Percentiles rank a stretch among this genome's conserved stretches.
These are phyloP conservation scores for Coelastrella sp. DNA, from an alignment of 139 green algal genomes.

Conservation along the genomic window DNA sequence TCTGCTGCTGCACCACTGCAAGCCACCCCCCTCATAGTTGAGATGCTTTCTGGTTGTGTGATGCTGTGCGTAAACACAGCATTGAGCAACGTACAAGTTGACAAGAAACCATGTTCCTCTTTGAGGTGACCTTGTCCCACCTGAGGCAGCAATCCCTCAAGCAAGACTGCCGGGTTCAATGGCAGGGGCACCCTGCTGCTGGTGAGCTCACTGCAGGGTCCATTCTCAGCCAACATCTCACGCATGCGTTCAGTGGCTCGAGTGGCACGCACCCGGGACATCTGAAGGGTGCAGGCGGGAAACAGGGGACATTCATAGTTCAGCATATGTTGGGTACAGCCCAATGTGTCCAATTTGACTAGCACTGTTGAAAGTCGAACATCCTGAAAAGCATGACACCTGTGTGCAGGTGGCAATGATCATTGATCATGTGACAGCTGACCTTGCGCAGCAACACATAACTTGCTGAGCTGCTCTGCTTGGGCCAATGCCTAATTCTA, in stretches of 20 bases:
- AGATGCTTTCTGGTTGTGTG: not conserved
- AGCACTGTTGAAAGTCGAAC: too few species aligned
- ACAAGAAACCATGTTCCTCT: not conserved
- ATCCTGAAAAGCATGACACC: too few species aligned
- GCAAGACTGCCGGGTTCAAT: slow-evolving; percentile 77
- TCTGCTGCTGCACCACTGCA: too few species aligned
- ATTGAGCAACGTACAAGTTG: not conserved
- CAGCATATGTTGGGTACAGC: too few species aligned
- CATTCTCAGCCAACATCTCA: slow-evolving; percentile 66
- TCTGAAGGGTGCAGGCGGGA: not conserved
- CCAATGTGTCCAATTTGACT: too few species aligned
- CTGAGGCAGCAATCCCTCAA: slow-evolving; percentile 64
- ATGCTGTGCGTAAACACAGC: not conserved
- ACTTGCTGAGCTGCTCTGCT: too few species aligned
- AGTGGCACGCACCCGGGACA: slow-evolving; percentile 51
- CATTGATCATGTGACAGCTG: too few species aligned
- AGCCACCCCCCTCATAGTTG: not conserved
- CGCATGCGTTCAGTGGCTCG: slow-evolving; percentile 70
- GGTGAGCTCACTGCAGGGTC: slow-evolving; percentile 77
- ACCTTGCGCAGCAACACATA: too few species aligned
- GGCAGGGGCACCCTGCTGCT: slow-evolving; percentile 77
- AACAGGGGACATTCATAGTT: not conserved
- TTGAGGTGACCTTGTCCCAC: not conserved
- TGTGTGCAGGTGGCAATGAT: too few species aligned
- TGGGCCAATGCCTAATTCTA: too few species aligned